Base-by-base conservation (phyloP, 331 rosid genomes). In the Dryas integrifolia region DNA sequence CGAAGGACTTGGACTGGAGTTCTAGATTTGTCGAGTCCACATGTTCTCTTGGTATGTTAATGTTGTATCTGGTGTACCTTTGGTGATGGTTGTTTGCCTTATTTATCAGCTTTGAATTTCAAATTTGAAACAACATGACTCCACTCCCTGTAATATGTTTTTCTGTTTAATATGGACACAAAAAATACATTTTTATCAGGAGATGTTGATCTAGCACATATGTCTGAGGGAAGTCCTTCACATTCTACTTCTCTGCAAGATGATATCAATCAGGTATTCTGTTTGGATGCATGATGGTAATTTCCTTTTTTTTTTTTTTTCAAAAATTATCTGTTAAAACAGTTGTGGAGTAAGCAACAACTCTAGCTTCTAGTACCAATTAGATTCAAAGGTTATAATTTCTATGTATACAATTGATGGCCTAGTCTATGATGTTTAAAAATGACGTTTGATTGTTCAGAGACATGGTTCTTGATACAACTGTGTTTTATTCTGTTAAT, bases 21-120 rank as follows among this genome's bases (percentile, higher is more conserved):
- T 70, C 84, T 39, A 49, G 51, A 60, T 72, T 71, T 53, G 59
- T 3, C 8, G 80, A 70, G 35, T 67, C 86, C 4, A 46, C 81
- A 53, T 74, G 69, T 82, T 82, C 82, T 72, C 67, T 75, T n/a
- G 90, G 96, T 89, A 83, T 73, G 84, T 56, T 76, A 49, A 46
- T 73, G 60, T 5, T 51, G 30, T 51, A 70, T 79, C 67, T 49
- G 43, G 40, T 26, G 58, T 72, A 14, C 61, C 69, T 69, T 68
- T 62, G 45, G 9, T 67, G 45, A 7, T 62, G 53, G 63, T 35
- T 43, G 47, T 30, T 30, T 30, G 35, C 35, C 35, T 52, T 72
- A 9, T 15, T 53, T 38, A 10, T 41, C 45, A 47, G 64, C 49
- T 74, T 43, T 58, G 73, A 26, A 7, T 15, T 40, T 9, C 24